Evolutionary conservation across 2,329 filamentous ascomycete species (phyloP).

Genomic region (Penicillium oxalicum): DNA sequence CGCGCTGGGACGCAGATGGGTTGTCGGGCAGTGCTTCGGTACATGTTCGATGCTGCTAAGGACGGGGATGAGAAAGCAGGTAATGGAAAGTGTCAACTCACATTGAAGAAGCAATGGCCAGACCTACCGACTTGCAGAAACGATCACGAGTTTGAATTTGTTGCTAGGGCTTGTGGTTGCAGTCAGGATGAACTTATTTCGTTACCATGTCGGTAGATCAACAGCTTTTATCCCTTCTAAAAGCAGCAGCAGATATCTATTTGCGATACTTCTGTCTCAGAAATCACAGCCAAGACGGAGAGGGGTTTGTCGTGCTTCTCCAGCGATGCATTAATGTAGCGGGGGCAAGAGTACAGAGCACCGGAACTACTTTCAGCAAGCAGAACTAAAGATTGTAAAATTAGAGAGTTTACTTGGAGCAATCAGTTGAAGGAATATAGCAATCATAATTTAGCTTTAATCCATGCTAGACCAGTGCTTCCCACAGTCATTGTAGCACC

Average conservation of each 20-base stretch:
- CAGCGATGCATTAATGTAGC: neutral
- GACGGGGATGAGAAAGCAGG: conserved; percentile 25
- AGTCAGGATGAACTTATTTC: neutral
- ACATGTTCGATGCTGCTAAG: conserved; percentile 22
- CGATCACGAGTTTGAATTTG: conserved; percentile 33
- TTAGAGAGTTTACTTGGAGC: neutral
- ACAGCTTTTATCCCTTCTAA: neutral
- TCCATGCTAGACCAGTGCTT: neutral
- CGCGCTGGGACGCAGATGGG: conserved; percentile 22
- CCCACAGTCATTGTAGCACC: neutral
- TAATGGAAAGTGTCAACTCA: conserved; percentile 18
- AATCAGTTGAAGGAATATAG: neutral
- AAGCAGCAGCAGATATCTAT: neutral
- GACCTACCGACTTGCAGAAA: conserved; percentile 30
- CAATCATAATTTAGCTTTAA: neutral
- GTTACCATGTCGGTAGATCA: neutral
- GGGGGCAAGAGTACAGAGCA: neutral
- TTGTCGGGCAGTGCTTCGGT: conserved; percentile 22
- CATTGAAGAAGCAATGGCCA: conserved; percentile 15
- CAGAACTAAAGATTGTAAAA: neutral
- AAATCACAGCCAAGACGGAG: conserved; percentile 1
- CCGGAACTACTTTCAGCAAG: neutral
- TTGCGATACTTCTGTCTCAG: neutral
- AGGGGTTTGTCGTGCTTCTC: neutral
- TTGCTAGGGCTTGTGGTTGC: conserved; percentile 24